These are phyloP conservation scores for Camellia oleifera DNA, from an alignment of 179 eudicot genomes.

Conservation along the genomic window DNA sequence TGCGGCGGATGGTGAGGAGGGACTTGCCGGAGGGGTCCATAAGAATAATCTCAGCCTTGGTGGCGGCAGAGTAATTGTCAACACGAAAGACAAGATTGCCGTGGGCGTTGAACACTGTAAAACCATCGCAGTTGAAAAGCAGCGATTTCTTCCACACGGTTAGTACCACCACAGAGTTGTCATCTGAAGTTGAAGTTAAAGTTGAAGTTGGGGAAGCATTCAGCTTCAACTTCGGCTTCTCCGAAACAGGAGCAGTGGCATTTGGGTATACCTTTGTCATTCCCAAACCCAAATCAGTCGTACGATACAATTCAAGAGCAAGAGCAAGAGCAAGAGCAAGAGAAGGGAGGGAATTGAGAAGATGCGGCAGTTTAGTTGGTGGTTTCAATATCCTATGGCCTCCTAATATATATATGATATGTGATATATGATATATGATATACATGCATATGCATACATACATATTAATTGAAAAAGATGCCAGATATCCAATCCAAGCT, in stretches of 20 bases:
- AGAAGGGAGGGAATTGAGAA: not conserved
- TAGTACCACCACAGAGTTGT: slow-evolving; percentile 33
- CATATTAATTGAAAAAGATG: not conserved
- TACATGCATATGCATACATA: not conserved
- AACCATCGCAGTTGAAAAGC: slow-evolving; percentile 62
- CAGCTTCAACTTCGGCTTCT: not conserved
- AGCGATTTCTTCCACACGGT: slow-evolving; percentile 80
- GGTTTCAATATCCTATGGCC: not conserved
- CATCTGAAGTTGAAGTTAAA: not conserved
- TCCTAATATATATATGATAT: not conserved
- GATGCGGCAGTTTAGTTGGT: not conserved
- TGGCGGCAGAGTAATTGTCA: slow-evolving; percentile 49
- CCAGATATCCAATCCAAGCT: too few species aligned
- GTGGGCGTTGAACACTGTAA: slow-evolving; percentile 60
- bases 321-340: not conserved
- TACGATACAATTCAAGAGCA: not conserved
- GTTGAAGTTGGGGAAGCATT: not conserved
- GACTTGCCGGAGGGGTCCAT: slow-evolving; percentile 68
- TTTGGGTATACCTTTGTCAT: slow-evolving; percentile 44
- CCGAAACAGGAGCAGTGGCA: not conserved
- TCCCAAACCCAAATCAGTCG: not conserved
- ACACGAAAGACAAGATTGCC: slow-evolving; percentile 74
- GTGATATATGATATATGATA: not conserved
- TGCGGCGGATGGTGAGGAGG: slow-evolving; percentile 74
- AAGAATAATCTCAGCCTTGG: slow-evolving; percentile 43